These are phyloP conservation scores for Talaromyces sp. DNA, from an alignment of 2,329 filamentous ascomycete genomes.

Conservation along the genomic window DNA sequence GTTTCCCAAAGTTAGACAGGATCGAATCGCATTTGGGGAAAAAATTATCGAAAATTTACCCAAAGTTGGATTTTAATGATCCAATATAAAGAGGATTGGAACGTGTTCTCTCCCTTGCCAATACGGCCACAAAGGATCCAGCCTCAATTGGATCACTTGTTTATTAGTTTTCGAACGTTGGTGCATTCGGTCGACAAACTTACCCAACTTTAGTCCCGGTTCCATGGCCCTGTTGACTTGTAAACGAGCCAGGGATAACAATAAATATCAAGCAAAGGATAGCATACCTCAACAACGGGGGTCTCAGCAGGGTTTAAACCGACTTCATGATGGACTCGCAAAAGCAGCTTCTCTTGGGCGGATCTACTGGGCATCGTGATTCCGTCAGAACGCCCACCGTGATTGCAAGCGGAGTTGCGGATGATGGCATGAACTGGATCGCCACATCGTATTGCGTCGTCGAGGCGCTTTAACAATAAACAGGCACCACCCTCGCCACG, in stretches of 20 bases:
- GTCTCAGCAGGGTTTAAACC: not conserved
- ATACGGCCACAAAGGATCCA: constrained; percentile 30
- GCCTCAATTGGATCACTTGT: constrained; percentile 39
- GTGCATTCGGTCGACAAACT: not conserved
- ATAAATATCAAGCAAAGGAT: no score
- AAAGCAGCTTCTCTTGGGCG: constrained; percentile 37
- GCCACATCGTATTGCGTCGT: constrained; percentile 45
- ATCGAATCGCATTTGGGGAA: no score
- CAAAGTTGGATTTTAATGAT: constrained; percentile 31
- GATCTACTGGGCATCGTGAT: constrained; percentile 54
- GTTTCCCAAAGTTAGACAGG: constrained; percentile 18
- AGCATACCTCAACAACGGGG: constrained; percentile 22
- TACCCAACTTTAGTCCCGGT: constrained; percentile 30
- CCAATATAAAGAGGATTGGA: constrained; percentile 22
- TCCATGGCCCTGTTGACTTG: not conserved
- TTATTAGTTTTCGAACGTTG: not conserved
- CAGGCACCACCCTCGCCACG: constrained; percentile 47
- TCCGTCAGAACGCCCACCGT: constrained; percentile 48
- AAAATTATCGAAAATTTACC: constrained; percentile 20
- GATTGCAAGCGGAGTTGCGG: constrained; percentile 29
- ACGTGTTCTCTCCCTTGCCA: not conserved
- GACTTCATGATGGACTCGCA: not conserved
- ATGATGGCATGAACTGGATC: constrained; percentile 39
- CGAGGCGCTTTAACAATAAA: constrained; percentile 46
- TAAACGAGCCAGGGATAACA: no score